A percentile compares a stretch with the other conserved stretches of the same genome.
phyloP scores from a whole-genome alignment of 345 rosid species.

The Hevea brasiliensis region DNA sequence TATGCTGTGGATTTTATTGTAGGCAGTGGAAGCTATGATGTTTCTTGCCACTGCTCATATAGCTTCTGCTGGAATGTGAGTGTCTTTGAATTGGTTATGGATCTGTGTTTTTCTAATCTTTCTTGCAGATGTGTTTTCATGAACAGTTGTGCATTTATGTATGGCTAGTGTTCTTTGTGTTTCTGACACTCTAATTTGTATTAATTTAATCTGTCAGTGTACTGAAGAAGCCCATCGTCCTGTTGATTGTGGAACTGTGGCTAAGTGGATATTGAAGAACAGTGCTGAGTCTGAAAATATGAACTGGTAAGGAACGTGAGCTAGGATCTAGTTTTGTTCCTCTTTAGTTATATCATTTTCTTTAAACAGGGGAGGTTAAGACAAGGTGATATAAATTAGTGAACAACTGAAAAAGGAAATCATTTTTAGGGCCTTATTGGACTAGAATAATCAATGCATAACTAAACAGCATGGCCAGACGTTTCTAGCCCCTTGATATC shows the following conservation, averaged over 20 bases:
- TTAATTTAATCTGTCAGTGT: slow-evolving; percentile 53
- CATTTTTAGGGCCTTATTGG: not conserved
- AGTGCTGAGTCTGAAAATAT: slow-evolving; percentile 97
- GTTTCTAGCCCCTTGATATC: too few species aligned
- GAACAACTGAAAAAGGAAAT: not conserved
- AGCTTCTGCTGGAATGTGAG: slow-evolving; percentile 95
- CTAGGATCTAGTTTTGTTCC: too few species aligned
- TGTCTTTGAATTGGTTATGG: slow-evolving; percentile 6
- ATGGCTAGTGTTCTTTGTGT: not conserved
- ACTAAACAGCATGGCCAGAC: not conserved
- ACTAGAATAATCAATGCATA: not conserved
- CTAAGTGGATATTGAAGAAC: slow-evolving; percentile 91
- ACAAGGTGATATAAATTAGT: not conserved
- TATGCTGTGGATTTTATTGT: slow-evolving; percentile 82
- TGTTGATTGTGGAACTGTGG: slow-evolving; percentile 88
- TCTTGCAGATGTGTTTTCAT: not conserved
- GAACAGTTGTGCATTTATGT: not conserved
- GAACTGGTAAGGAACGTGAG: slow-evolving; percentile 62
- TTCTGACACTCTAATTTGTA: not conserved
- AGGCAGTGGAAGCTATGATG: slow-evolving; percentile 80
- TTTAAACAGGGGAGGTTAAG: not conserved
- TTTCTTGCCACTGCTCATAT: slow-evolving; percentile 72
- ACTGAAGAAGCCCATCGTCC: slow-evolving; percentile 99
- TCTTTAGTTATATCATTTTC: not conserved
- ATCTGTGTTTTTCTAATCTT: not conserved